A percentile compares a stretch with the other conserved stretches of the same genome.
These are phyloP conservation scores for Aspergillus aculeatus DNA, from an alignment of 2,329 filamentous ascomycete species.

Conservation along the genomic window DNA sequence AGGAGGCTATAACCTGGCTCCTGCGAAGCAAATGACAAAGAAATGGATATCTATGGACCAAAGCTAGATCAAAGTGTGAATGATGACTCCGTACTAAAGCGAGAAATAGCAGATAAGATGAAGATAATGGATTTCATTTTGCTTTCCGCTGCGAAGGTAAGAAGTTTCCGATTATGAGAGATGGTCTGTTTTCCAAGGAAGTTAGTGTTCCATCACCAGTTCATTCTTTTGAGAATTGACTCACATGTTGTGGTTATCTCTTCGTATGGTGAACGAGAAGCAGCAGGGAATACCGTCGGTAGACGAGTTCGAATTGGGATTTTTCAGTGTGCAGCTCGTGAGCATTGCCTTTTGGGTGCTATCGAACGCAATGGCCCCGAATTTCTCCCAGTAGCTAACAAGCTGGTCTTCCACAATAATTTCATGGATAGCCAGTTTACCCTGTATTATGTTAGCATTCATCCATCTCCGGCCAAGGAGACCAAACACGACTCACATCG, in stretches of 20 bases:
- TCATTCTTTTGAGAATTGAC: conserved; percentile 36
- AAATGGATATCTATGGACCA: not conserved
- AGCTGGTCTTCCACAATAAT: conserved; percentile 93
- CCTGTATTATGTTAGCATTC: conserved; percentile 52
- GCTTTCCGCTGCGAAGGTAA: conserved; percentile 72
- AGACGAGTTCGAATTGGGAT: conserved; percentile 65
- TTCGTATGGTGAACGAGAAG: conserved; percentile 94
- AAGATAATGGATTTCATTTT: conserved; percentile 26
- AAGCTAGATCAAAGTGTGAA: not conserved
- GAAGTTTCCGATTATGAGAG: conserved; percentile 95
- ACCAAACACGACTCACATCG: conserved; percentile 65
- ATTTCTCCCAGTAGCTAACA: conserved; percentile 98
- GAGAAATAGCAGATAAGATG: not conserved
- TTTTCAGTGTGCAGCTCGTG: conserved; percentile 89
- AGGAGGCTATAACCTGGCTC: not conserved
- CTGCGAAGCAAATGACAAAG: not conserved
- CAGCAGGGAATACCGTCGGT: conserved; percentile 83
- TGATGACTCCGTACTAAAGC: not conserved
- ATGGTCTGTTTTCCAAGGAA: conserved; percentile 62
- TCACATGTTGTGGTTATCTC: conserved; percentile 95
- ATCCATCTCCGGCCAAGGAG: not conserved
- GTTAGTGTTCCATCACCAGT: not conserved
- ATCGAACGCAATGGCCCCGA: conserved; percentile 96
- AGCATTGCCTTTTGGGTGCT: conserved; percentile 89
- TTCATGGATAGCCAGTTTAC: conserved; percentile 91